phyloP scores from a whole-genome alignment of 2,329 filamentous ascomycete species.

The Fusarium abutilonis region DNA sequence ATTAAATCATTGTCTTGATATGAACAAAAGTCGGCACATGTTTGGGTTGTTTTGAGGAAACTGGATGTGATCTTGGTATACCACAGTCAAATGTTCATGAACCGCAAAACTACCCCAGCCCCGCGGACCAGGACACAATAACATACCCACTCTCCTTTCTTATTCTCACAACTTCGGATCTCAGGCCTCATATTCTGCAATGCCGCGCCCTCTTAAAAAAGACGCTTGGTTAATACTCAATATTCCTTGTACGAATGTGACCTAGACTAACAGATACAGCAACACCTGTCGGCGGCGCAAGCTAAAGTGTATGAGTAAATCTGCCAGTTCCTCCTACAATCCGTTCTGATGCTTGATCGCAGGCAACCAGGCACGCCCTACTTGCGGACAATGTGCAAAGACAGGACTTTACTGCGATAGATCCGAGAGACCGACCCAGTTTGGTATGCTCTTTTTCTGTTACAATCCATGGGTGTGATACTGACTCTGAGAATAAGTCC shows the following conservation, averaged over 20 bases:
- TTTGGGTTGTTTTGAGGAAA: not conserved
- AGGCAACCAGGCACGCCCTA: conserved; percentile 49
- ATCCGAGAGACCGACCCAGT: conserved; percentile 34
- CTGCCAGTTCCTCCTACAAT: not conserved
- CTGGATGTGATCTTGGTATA: not conserved
- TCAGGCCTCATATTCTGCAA: not conserved
- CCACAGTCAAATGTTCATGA: not conserved
- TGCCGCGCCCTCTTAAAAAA: conserved; percentile 42
- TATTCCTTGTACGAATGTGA: fast-evolving
- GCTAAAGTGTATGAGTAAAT: conserved; percentile 46
- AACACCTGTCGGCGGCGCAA: conserved; percentile 53
- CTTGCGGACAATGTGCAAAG: conserved; percentile 49
- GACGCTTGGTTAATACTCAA: conserved; percentile 27
- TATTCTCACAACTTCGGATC: not conserved
- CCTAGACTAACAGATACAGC: conserved; percentile 31
- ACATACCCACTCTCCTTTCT: not conserved
- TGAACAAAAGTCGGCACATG: not conserved
- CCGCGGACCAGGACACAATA: not conserved
- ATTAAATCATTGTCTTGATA: not conserved
- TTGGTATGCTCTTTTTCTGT: conserved; percentile 7
- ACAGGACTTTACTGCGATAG: conserved; percentile 50
- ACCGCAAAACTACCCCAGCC: too few relatives aligned
- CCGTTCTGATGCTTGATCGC: conserved; percentile 1
- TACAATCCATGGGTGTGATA: not conserved
- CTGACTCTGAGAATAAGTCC: conserved; percentile 3